These are phyloP conservation scores for Takakia lepidozioides DNA, from an alignment of 225 moss, liverwort and hornwort genomes.

Conservation along the genomic window DNA sequence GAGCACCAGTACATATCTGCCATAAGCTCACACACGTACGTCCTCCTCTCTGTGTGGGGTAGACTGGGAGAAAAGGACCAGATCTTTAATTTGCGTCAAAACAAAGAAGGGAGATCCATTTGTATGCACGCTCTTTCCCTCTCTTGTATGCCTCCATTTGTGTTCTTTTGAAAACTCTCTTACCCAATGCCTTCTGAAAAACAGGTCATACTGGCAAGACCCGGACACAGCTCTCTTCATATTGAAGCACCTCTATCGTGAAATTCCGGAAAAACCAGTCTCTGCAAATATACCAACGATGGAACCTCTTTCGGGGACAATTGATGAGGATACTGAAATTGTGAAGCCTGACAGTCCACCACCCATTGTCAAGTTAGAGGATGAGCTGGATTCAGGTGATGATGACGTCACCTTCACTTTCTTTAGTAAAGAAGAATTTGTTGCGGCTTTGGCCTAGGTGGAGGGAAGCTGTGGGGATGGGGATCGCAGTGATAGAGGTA, in stretches of 20 bases:
- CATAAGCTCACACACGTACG: constrained; percentile 98
- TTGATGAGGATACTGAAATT: constrained; percentile 31
- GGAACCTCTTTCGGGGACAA: constrained; percentile 31
- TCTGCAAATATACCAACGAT: constrained; percentile 20
- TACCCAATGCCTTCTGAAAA: background rate
- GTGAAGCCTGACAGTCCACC: constrained; percentile 19
- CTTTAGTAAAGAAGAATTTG: constrained; percentile 56
- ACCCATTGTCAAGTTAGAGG: constrained; percentile 25
- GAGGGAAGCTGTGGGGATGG: too few species aligned
- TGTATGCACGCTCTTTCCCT: background rate
- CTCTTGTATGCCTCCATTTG: background rate
- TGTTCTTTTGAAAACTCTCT: background rate
- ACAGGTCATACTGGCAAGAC: constrained; percentile 94
- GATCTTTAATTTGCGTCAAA: too few species aligned
- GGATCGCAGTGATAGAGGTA: too few species aligned
- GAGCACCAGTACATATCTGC: constrained; percentile 99
- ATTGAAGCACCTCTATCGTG: constrained; percentile 77
- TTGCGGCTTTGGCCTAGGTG: constrained; percentile 55
- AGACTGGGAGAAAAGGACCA: too few species aligned
- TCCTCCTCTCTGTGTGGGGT: constrained; percentile 2
- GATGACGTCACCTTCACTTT: constrained; percentile 72
- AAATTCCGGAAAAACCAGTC: constrained; percentile 64
- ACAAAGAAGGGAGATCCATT: too few species aligned
- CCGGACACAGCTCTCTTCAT: constrained; percentile 96
- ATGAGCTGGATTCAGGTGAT: constrained; percentile 52